Evolutionary conservation across 2,329 filamentous ascomycete genomes (phyloP).

Genomic region (Alternaria conjuncta): DNA sequence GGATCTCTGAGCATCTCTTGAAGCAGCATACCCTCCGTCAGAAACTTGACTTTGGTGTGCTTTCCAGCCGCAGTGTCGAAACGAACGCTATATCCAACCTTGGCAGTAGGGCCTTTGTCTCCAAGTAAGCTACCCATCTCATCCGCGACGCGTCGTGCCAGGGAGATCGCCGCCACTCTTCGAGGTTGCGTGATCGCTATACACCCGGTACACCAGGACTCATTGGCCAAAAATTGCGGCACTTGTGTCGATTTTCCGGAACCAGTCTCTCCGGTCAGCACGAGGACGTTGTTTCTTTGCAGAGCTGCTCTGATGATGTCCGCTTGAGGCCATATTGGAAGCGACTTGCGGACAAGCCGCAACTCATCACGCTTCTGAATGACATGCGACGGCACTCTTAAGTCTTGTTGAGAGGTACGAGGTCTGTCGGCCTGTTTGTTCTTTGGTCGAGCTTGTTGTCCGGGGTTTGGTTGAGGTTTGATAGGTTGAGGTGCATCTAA

Average conservation of each 20-base stretch:
- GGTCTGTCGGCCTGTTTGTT: slow-evolving; percentile 3
- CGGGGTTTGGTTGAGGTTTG: slow-evolving; percentile 1
- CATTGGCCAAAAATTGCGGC: slow-evolving; percentile 82
- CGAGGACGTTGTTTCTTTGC: slow-evolving; percentile 71
- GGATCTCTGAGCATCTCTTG: slow-evolving; percentile 92
- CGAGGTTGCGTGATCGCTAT: slow-evolving; percentile 95
- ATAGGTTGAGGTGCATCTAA: not conserved
- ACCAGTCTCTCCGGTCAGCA: slow-evolving; percentile 92
- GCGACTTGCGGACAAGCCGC: slow-evolving; percentile 63
- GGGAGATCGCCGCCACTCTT: slow-evolving; percentile 88
- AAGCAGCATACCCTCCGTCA: slow-evolving; percentile 95
- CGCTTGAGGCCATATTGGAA: slow-evolving; percentile 82
- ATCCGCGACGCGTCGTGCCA: slow-evolving; percentile 85
- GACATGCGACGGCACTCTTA: slow-evolving; percentile 30
- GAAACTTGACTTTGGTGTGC: slow-evolving; percentile 86
- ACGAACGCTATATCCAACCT: slow-evolving; percentile 90
- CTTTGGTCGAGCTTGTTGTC: not conserved
- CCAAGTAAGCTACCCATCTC: slow-evolving; percentile 76
- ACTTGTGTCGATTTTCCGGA: slow-evolving; percentile 97
- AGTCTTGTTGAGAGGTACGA: slow-evolving; percentile 7
- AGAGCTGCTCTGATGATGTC: slow-evolving; percentile 72
- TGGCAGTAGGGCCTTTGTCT: slow-evolving; percentile 63
- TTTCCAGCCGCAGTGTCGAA: slow-evolving; percentile 88
- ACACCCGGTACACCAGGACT: slow-evolving; percentile 78
- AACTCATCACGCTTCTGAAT: slow-evolving; percentile 56